Percentiles rank a stretch among this genome's conserved stretches.
phyloP scores from a whole-genome alignment of 2,329 filamentous ascomycete genomes.

The Phialophora expanda region DNA sequence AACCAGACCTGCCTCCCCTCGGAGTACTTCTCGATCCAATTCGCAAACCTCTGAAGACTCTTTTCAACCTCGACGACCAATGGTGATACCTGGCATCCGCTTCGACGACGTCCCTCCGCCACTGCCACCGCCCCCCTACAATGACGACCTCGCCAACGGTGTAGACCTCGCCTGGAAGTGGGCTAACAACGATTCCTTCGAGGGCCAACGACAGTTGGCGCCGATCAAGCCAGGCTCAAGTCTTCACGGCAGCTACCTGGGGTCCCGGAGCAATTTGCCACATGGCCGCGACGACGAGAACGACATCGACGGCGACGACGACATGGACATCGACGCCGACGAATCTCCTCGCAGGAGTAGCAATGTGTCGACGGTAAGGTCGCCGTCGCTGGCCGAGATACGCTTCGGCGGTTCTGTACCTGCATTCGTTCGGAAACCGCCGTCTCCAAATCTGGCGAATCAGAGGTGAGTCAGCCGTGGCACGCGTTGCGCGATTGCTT shows the following conservation, averaged over 20 bases:
- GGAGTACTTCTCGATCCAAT: constrained; percentile 45
- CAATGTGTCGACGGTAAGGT: constrained; percentile 41
- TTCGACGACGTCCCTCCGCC: constrained; percentile 62
- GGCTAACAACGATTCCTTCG: constrained; percentile 61
- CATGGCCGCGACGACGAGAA: constrained; percentile 41
- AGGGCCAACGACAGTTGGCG: constrained; percentile 43
- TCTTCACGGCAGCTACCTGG: constrained; percentile 53
- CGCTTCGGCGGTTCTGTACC: constrained; percentile 69
- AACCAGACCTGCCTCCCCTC: constrained; percentile 24
- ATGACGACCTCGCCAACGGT: constrained; percentile 61
- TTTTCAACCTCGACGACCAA: constrained; percentile 56
- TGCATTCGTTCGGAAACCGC: constrained; percentile 57
- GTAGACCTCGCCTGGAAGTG: constrained; percentile 68
- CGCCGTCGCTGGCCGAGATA: constrained; percentile 29
- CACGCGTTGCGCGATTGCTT: constrained; percentile 10
- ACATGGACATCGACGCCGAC: constrained; percentile 46
- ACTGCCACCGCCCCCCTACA: constrained; percentile 66
- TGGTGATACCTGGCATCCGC: constrained; percentile 67
- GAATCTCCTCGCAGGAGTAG: constrained; percentile 45
- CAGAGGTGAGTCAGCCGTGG: constrained; percentile 36
- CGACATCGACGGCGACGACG: constrained; percentile 47
- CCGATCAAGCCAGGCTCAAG: constrained; percentile 58
- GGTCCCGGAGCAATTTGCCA: constrained; percentile 39
- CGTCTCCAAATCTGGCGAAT: constrained; percentile 35
- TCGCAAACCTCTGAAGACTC: constrained; percentile 50